Base-by-base conservation (phyloP, 106 monocot species). In the Platanthera zijinensis region DNA sequence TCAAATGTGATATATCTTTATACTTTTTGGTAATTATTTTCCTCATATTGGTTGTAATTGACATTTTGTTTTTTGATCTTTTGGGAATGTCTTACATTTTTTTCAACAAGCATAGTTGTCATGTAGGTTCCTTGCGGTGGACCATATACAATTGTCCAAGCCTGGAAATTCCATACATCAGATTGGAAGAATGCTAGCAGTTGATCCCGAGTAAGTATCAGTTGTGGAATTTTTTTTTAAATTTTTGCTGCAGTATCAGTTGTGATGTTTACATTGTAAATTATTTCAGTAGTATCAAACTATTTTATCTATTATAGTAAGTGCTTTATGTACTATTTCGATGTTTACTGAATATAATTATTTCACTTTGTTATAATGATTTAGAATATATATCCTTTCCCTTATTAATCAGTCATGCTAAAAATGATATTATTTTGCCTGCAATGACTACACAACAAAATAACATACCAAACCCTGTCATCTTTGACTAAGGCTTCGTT, bases 111-210 rank as follows among this genome's bases (percentile, higher is more conserved):
- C 22, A 11, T 19, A 47, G 30, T 63, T 81, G 48, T 78, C 12
- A 45, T 84, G 8, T 81, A 99, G 99, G 90, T 99, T 99, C 78
- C 82, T 86, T 84, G 86, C 86, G 6, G 10, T 92, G 79, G 78
- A 80, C 63, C 90, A 91, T 77, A 73, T 99, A 73, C 83, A 94
- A 50, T 74, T 99, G 77, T 90, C 99, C 13, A 75, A 78, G 69
- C 86, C 87, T 50, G 99, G 93, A 78, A 94, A 99, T 72, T 62
- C 80, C 59, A 82, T 83, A 32, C 54, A 86, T 74, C 85, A 87
- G 15, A 48, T 99, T 52, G 97, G 99, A 78, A 92, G 94, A 86
- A 90, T 90, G 88, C 74, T 99, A 78, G 86, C 90, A 76, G 78
- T 92, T 83, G 87, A 99, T 75, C 88, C 86, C 48, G 72, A 84